Conservation (phyloP, 257 asterid species). For the Nicotiana noctiflora region DNA sequence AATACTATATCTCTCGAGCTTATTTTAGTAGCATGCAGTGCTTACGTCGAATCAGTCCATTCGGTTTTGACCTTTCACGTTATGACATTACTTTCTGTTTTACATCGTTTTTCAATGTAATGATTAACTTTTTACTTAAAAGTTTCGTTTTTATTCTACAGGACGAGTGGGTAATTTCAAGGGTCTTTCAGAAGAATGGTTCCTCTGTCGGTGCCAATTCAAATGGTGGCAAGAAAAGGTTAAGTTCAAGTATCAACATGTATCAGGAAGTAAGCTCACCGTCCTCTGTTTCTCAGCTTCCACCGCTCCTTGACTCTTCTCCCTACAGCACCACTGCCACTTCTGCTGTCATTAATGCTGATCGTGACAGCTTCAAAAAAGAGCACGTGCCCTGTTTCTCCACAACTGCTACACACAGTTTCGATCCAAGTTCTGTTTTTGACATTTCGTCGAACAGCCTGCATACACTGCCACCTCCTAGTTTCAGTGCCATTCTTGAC, state of each 20-base stretch:
- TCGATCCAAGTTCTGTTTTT: slow-evolving; percentile 33
- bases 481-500: slow-evolving; percentile 12
- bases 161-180: slow-evolving; percentile 97
- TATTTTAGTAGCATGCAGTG: neutral
- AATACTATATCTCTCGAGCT: neutral
- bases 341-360: slow-evolving; percentile 27
- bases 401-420: slow-evolving; percentile 38
- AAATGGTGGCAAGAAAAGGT: slow-evolving; percentile 42
- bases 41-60: neutral
- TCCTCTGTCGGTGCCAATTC: slow-evolving; percentile 19
- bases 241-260: slow-evolving; percentile 14
- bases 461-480: slow-evolving; percentile 14
- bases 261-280: slow-evolving; percentile 57
- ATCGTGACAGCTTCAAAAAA: slow-evolving; percentile 34
- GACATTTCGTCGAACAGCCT: slow-evolving; percentile 23
- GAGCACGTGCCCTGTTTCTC: slow-evolving; percentile 99
- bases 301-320: slow-evolving; percentile 59
- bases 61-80: neutral
- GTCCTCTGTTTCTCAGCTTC: slow-evolving; percentile 60
- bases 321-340: slow-evolving; percentile 26
- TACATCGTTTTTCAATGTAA: neutral
- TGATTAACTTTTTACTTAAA: neutral
- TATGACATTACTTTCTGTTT: neutral
- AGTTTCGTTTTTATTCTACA: neutral
- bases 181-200: slow-evolving; percentile 64